Evolutionary conservation across 192 early-diverging fungal genomes (phyloP).

Genomic region (Backusella parvicylindrica): DNA sequence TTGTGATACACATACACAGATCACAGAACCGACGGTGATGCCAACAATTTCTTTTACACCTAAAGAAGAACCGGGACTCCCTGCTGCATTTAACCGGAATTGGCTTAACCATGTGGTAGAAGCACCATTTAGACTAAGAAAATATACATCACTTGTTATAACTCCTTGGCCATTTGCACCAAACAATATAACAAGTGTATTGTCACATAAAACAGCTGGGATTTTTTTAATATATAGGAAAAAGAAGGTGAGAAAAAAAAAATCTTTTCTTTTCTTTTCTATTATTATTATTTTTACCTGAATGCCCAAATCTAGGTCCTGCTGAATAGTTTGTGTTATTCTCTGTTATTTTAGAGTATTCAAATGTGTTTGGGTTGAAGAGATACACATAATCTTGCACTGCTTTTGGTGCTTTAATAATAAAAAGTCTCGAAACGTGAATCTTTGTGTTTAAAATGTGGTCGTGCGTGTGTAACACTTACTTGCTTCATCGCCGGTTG

Average conservation of each 20-base stretch:
- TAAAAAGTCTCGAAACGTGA: neutral
- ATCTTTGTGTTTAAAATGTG: neutral
- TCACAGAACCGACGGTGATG: neutral
- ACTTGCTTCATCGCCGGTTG: neutral
- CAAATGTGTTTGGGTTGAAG: conserved; percentile 3
- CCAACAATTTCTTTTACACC: neutral
- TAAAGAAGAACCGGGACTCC: neutral
- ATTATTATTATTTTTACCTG: neutral
- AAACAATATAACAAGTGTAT: neutral
- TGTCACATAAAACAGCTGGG: conserved; percentile 1
- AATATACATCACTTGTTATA: neutral
- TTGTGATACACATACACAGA: conserved; percentile 1
- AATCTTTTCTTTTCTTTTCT: neutral
- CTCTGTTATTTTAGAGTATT: neutral
- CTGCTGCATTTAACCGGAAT: neutral
- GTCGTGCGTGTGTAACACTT: neutral
- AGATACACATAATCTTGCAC: neutral
- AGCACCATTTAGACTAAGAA: neutral
- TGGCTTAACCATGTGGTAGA: neutral
- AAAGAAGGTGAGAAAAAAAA: neutral
- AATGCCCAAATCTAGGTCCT: conserved; percentile 11
- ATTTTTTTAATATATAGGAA: neutral
- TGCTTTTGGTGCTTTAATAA: neutral
- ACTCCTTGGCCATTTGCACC: neutral
- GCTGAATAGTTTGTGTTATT: neutral